These are phyloP conservation scores for Symbiodinium natans DNA, from an alignment of 73 alveolate species.

Conservation along the genomic window DNA sequence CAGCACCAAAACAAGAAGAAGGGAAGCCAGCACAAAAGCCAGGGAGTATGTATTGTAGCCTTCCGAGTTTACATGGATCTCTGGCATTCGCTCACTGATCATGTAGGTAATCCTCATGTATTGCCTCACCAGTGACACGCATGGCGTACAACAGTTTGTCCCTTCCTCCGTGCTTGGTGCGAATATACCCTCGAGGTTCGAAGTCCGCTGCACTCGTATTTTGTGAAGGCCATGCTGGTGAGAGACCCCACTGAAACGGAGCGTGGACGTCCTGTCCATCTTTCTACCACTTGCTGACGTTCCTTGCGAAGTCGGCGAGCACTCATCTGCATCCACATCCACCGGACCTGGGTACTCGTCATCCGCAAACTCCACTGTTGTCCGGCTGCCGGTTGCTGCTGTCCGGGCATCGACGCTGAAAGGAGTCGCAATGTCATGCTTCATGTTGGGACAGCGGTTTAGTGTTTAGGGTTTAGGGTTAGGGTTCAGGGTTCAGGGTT, in stretches of 20 bases:
- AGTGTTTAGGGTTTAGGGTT: not conserved
- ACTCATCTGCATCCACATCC: not conserved
- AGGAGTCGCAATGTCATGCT: too few species aligned
- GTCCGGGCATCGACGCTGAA: too few species aligned
- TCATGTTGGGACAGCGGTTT: too few species aligned
- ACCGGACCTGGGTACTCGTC: not conserved
- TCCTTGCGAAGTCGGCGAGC: not conserved
- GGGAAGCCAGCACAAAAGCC: not conserved
- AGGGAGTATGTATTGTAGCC: not conserved
- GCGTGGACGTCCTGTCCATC: not conserved
- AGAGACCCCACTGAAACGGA: not conserved
- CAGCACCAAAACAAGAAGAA: not conserved
- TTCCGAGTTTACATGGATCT: not conserved
- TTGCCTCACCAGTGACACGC: not conserved
- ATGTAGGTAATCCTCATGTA: not conserved
- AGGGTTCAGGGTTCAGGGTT: not conserved
- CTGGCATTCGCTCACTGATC: slow-evolving; percentile 3
- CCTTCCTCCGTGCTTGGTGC: not conserved
- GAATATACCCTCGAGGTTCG: not conserved
- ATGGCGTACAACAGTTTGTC: not conserved
- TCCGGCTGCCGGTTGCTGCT: not conserved
- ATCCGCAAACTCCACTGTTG: not conserved
- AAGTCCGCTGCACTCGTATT: not conserved
- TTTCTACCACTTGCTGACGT: not conserved
- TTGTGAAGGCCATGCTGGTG: not conserved